phyloP scores from a whole-genome alignment of 1,284 basidiomycete genomes.

The Lentinula novae-zelandiae region DNA sequence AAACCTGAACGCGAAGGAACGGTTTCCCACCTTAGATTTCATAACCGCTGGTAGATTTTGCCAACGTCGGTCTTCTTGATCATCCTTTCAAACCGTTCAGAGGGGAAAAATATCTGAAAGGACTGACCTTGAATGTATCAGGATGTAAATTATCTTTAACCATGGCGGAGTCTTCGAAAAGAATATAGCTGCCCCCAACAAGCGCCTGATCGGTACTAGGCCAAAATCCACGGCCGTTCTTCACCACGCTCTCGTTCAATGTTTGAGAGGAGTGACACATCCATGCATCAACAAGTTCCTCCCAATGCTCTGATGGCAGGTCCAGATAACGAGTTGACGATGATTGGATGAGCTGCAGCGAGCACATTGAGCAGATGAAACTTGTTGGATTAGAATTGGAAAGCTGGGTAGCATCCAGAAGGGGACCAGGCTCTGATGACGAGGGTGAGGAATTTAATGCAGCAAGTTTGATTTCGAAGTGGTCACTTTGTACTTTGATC shows the following conservation, averaged over 20 bases:
- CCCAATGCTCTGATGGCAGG: conserved; percentile 94
- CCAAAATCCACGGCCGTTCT: conserved; percentile 77
- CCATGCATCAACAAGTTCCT: conserved; percentile 95
- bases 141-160: conserved; percentile 52
- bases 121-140: conserved; percentile 54
- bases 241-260: conserved; percentile 65
- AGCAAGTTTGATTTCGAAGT: conserved; percentile 70
- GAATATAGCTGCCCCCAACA: conserved; percentile 82
- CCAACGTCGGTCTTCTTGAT: conserved; percentile 89
- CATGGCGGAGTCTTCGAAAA: conserved; percentile 65
- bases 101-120: conserved; percentile 13
- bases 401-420: conserved; percentile 71
- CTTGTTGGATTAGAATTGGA: conserved; percentile 46
- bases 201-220: conserved; percentile 67
- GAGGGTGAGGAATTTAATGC: conserved; percentile 26
- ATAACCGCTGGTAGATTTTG: conserved; percentile 59
- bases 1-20: conserved; percentile 16
- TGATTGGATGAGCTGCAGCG: conserved; percentile 63
- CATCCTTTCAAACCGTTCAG: conserved; percentile 43
- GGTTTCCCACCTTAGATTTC: conserved; percentile 17
- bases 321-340: conserved; percentile 66
- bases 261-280: conserved; percentile 95
- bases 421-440: conserved; percentile 32
- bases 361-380: conserved; percentile 73
- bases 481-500: conserved; percentile 49